These are phyloP conservation scores for Acmispon strigosus DNA, from an alignment of 306 rosid genomes.

Conservation along the genomic window DNA sequence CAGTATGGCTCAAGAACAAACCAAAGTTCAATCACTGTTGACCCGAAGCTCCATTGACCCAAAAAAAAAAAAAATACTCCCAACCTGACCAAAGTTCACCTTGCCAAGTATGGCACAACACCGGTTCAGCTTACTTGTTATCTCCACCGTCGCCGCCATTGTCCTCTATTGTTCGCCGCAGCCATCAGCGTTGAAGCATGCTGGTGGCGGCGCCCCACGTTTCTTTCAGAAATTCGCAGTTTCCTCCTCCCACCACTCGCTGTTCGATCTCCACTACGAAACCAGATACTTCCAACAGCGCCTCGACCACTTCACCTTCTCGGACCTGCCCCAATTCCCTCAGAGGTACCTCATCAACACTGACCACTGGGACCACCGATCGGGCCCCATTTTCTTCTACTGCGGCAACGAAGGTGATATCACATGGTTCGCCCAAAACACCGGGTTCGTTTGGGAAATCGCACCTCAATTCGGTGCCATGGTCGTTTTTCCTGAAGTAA, in stretches of 20 bases:
- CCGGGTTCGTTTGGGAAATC: conserved; percentile 84
- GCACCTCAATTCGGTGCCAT: conserved; percentile 79
- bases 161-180: background rate
- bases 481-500: conserved; percentile 81
- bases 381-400: conserved; percentile 77
- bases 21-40: no score
- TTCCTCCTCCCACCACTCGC: background rate
- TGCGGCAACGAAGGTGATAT: conserved; percentile 95
- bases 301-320: conserved; percentile 83
- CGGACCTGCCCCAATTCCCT: conserved; percentile 39
- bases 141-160: background rate
- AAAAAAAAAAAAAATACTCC: no score
- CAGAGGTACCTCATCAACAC: conserved; percentile 82
- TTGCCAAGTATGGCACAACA: conserved; percentile 17
- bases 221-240: conserved; percentile 39
- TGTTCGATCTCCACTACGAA: conserved; percentile 35
- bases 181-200: conserved; percentile 16
- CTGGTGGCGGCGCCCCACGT: conserved; percentile 12
- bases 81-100: no score
- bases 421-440: conserved; percentile 73
- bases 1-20: no score
- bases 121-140: background rate
- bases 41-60: background rate
- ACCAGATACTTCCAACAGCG: conserved; percentile 57
- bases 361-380: conserved; percentile 51